Evolutionary conservation across 768 basidiomycete species (phyloP).

Genomic region (Obba rivulosa): DNA sequence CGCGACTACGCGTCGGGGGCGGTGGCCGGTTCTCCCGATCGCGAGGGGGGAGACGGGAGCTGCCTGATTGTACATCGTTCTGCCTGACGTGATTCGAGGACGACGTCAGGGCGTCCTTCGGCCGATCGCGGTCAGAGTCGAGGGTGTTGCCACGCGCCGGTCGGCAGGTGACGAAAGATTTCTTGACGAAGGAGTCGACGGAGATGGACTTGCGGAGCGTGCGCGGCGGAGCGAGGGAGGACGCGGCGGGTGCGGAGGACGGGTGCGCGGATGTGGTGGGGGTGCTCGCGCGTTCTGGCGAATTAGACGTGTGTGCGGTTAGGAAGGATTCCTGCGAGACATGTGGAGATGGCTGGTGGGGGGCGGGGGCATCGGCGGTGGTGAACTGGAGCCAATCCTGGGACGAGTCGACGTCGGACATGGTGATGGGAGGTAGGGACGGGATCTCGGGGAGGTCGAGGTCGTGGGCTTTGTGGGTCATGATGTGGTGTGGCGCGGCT

Average conservation of each 20-base stretch:
- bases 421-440: conserved; percentile 39
- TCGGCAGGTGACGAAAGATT: conserved; percentile 12
- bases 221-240: conserved; percentile 30
- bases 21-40: conserved; percentile 22
- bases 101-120: conserved; percentile 12
- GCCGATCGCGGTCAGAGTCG: conserved; percentile 12
- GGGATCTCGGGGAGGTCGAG: conserved; percentile 33
- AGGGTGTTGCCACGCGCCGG: conserved; percentile 15
- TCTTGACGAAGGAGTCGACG: conserved; percentile 65
- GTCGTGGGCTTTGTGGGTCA: conserved; percentile 23
- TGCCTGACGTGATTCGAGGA: conserved; percentile 12
- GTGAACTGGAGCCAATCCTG: too few relatives aligned
- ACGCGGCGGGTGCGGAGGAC: conserved; percentile 18
- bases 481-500: conserved; percentile 3
- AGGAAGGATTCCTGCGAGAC: conserved; percentile 22
- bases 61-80: conserved; percentile 28
- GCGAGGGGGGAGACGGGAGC: conserved; percentile 25
- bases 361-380: conserved; percentile 16
- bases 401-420: conserved; percentile 22
- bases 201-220: conserved; percentile 69
- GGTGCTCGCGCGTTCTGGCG: conserved; percentile 13
- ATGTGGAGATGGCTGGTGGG: conserved; percentile 25
- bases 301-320: conserved; percentile 21
- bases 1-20: conserved; percentile 42
- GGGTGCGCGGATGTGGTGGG: conserved; percentile 18